Evolutionary conservation across 306 rosid genomes (phyloP), one percentile per base, ranked within the genome.

Genomic region (Rosa rugosa): DNA sequence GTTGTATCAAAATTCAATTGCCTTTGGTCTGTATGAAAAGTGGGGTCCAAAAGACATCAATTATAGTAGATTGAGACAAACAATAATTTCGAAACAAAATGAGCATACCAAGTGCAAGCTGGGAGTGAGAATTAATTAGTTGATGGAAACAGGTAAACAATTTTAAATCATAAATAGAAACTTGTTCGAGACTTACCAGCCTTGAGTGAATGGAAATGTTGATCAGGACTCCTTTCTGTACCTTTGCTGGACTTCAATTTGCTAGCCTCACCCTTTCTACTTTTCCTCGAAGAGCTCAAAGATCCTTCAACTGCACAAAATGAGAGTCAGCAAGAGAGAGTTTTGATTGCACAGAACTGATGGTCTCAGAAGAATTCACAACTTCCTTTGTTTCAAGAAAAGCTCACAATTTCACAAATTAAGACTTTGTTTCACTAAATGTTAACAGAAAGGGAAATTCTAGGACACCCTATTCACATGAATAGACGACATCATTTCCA

Each of bases 251-350:
- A 78, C 75, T 57, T 87, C 46, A 71, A 70, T 79, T 83, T 83
- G 84, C 81, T 79, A 60, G 79, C 77, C 88, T 81, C 91, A 66
- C 73, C 68, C 73, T 79, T 88, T 51, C 59, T 87, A 71, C 74
- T 81, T 64, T 75, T 60, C 88, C 85, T 94, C 49, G 89, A 83
- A 31, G 94, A 86, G 42, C 97, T 94, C 81, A 92, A 83, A 78
- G 92, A 92, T 80, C 98, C 97, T 89, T 94, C 97, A 56, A 91
- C 95, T 92, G 80, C n/a, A 79, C n/a, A 75, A 50, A 75, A 69
- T 25, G 45, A 56, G 77, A 41, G 38, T 20, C 36, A 2, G 40
- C 66, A 54, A 53, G 66, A 6, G 38, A 22, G 27, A 51, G 18
- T 73, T 13, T 73, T 13, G 14, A 64, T 27, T 76, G 72, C 46